These are phyloP conservation scores for Oxyria digyna DNA, from an alignment of 148 eudicot species.

Conservation along the genomic window DNA sequence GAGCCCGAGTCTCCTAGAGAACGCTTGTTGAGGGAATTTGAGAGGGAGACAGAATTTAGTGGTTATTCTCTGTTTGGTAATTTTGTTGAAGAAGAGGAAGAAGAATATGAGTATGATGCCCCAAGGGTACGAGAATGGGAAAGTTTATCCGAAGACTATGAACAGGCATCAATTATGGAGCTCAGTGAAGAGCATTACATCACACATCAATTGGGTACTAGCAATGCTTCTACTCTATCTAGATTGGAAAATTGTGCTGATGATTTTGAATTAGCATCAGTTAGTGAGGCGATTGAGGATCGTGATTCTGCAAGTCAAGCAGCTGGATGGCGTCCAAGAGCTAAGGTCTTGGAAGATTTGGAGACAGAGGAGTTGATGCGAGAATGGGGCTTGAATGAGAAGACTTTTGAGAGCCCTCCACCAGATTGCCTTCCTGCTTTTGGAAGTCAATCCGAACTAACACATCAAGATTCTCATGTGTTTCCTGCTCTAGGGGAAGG, in stretches of 20 bases:
- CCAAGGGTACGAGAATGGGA: constrained; percentile 2
- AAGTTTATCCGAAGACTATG: neutral
- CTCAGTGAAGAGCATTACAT: neutral
- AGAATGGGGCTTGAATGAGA: constrained; percentile 58
- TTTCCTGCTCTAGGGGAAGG: constrained; percentile 38
- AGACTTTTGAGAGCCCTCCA: constrained; percentile 45
- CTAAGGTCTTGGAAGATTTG: constrained; percentile 49
- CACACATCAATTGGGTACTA: constrained; percentile 9
- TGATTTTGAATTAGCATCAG: constrained; percentile 24
- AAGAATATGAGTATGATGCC: constrained; percentile 23
- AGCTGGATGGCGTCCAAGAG: constrained; percentile 35
- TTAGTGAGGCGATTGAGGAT: constrained; percentile 15
- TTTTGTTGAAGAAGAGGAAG: constrained; percentile 20
- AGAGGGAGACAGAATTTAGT: constrained; percentile 37
- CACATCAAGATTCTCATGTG: constrained; percentile 25
- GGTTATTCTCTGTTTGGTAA: constrained; percentile 32
- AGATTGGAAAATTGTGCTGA: constrained; percentile 25
- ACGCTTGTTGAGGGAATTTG: constrained; percentile 45
- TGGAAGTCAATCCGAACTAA: constrained; percentile 51
- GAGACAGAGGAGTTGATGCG: constrained; percentile 72
- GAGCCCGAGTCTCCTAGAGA: constrained; percentile 63
- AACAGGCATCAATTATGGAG: neutral
- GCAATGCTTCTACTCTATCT: constrained; percentile 17
- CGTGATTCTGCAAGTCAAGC: constrained; percentile 10
- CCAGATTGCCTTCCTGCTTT: constrained; percentile 32